Evolutionary conservation across 805 yeast species (phyloP), one percentile per base, ranked within the genome.

Genomic region (Starmerella scarabaei): DNA sequence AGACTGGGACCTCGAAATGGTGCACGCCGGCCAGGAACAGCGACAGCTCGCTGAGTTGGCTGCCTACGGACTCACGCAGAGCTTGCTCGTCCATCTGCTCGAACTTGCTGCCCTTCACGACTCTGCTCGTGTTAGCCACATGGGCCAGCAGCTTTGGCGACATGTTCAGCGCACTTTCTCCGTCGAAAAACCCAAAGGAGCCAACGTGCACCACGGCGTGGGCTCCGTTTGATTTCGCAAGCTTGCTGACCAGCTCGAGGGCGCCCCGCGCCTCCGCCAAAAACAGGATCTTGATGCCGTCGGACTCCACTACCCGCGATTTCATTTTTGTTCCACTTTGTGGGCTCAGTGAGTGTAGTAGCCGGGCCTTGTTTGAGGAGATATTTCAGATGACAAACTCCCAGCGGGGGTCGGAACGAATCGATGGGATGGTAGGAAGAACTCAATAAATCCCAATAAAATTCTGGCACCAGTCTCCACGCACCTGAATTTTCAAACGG

Each of bases 151-250:
- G 54, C 15, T 53, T 49, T 29, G 68, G 77, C 54, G 69, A 70
- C 41, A 73, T 75, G 51, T 64, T 61, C 18, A 57, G 61, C 5
- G 78, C 65, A 32, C 80, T 71, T 15, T 67, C 69, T 27, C 60
- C 60, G 51, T 79, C 80, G 60, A 80, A 73, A 54, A 80, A 78
- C 11, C 93, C 93, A 61, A 79, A 80, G 44, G 75, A 77, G n/a
- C 88, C 86, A 3, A 83, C 75, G 53, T 79, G 85, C 12, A 79
- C 63, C 21, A 79, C 67, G 18, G 70, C 50, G 30, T 68, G 66
- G 3, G 80, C 80, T 1, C 58, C 43, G 45, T 69, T 64, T 35
- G 59, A 53, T 5, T 42, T 45, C 0, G 77, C 80, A 24, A 76
- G 62, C 23, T 53, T 58, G 53, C 76, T 75, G 43, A 75, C 51